Evolutionary conservation across 2,329 filamentous ascomycete species (phyloP), one percentile per base, ranked within the genome.

Genomic region (Fusarium floridanum): DNA sequence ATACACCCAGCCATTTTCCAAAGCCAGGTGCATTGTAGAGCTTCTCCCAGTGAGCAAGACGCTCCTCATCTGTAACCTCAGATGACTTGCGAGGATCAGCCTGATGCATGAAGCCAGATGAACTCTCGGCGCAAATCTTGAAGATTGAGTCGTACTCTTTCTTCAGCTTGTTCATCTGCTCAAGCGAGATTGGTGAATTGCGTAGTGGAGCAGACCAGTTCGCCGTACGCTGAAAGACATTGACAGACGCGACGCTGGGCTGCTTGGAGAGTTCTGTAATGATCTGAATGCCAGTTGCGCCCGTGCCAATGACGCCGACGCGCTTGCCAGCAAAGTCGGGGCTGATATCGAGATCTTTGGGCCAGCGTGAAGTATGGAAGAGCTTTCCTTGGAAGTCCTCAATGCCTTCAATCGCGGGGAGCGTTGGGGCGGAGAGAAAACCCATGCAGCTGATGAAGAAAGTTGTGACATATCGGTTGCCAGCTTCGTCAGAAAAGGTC

Each of bases 81-180:
- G 50, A 37, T n/a, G 34, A 27, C 22, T 27, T 37, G 16, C 56
- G 34, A 39, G 22, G 34, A 29, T 39, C 50, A 34, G 50, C 27
- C 27, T 55, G 50, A 17, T 55, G 50, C 50, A 55, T 55, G n/a
- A 55, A 55, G 11, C 50, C 50, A 55, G 50, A 55, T 12, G 50
- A 55, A 14, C 50, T 55, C 6, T 55, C 50, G n/a, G 50, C 50
- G 11, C 50, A 55, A 11, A 32, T 55, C 17, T 55, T 55, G 11
- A 55, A 55, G 12, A 55, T 55, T 29, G 17, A 6, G 5, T 55
- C 50, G 50, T 55, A 55, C 27, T 55, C 50, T 32, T 55, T 55
- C 50, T 55, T 55, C 11, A 55, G 50, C 50, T 34, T 55, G 27
- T 55, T 55, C 50, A 55, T 55, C 50, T 55, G 17, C 50, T 39